Evolutionary conservation across 2,329 filamentous ascomycete species (phyloP), one percentile per base, ranked within the genome.

Genomic region (Amauroascus verrucosus): DNA sequence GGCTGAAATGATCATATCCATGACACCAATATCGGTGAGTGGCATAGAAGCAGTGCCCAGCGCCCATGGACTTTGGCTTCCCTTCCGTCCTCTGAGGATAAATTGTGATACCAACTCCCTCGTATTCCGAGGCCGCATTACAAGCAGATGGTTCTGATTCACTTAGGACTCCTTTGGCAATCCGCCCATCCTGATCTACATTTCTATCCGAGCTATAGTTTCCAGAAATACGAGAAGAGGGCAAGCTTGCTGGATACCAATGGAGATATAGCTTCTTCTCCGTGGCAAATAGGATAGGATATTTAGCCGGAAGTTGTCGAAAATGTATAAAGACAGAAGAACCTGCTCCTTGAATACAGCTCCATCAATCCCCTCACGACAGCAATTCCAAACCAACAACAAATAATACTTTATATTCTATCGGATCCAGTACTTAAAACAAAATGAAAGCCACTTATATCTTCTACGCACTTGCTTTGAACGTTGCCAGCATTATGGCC

Each of bases 361-460:
- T 13, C 11, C 22, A 43, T 14, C 18, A 20, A 16, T 44, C 24
- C 41, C 20, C 6, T 44, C 38, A 22, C 8, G 8, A 41, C 5
- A 22, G 6, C 3, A 41, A 41, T 22, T 16, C 14, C 16, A 30
- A 3, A 28, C 6, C 22, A 20, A 11, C 46, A 38, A 16, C 45
- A 26, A 48, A 11, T 13, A 48, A 38, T 8, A 20, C 11, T 7
- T 7, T 37, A 28, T 24, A 28, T 28, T 22, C 0, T 22, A 5
- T 51, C 40, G 9, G 35, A 30, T 13, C 28, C n/a, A 40, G 14
- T 18, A 8, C 37, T 20, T 22, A 9, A 52, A 52, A 18, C n/a
- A 13, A 46, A 52, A 52, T 52, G 50, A 52, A 52, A 41, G 32
- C 30, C 30, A 46, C 50, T 20, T 52, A 45, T n/a, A 46, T 52